Evolutionary conservation across 176 grass and related monocot genomes (phyloP).

Genomic region (Alopecurus myosuroides): DNA sequence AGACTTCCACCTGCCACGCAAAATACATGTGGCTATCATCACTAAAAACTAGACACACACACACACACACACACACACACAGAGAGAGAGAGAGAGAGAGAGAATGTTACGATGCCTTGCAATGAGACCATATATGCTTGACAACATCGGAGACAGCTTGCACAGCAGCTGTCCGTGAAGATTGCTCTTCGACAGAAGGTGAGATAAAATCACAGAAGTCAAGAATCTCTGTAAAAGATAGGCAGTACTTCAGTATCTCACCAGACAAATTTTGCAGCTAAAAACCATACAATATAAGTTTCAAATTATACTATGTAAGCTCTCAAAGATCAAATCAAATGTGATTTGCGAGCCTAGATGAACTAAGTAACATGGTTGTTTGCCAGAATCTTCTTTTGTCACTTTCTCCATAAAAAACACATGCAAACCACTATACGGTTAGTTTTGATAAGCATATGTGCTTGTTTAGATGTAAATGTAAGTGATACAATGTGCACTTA

Average conservation of each 20-base stretch:
- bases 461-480: neutral
- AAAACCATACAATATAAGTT: conserved; percentile 20
- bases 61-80: neutral
- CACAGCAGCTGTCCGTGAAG: conserved; percentile 74
- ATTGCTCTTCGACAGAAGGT: conserved; percentile 84
- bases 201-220: conserved; percentile 88
- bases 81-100: neutral
- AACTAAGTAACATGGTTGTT: neutral
- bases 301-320: conserved; percentile 8
- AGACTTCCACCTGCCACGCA: conserved; percentile 75
- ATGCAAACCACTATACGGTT: neutral
- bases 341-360: neutral
- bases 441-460: neutral
- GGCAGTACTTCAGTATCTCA: conserved; percentile 19
- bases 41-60: neutral
- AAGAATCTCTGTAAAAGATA: conserved; percentile 77
- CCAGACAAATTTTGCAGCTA: conserved; percentile 3
- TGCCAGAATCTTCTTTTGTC: neutral
- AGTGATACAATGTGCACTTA: neutral
- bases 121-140: conserved; percentile 92
- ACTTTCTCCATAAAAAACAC: neutral
- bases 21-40: conserved; percentile 16
- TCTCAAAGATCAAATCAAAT: neutral
- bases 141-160: conserved; percentile 70
- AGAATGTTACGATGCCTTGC: conserved; percentile 36